Evolutionary conservation across 2,329 filamentous ascomycete genomes (phyloP).

Genomic region (Xylariales sp.): DNA sequence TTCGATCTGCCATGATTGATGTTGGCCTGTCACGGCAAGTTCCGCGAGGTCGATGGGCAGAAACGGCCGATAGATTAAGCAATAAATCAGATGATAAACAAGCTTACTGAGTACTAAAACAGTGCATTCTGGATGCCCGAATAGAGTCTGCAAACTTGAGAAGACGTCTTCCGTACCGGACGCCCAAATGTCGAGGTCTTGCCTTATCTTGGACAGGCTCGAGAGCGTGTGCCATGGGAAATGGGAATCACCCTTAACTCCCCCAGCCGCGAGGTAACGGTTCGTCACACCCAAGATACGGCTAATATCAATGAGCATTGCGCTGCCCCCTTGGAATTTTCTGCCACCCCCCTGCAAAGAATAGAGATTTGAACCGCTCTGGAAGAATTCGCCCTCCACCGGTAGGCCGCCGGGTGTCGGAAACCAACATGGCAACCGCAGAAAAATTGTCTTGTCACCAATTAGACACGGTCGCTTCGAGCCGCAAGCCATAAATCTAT

Average conservation of each 20-base stretch:
- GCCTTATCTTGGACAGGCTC: slow-evolving; percentile 85
- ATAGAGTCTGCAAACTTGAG: slow-evolving; percentile 77
- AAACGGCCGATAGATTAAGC: slow-evolving; percentile 87
- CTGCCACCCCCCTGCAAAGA: slow-evolving; percentile 76
- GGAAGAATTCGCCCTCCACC: slow-evolving; percentile 83
- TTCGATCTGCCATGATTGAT: slow-evolving; percentile 93
- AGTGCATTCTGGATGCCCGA: slow-evolving; percentile 82
- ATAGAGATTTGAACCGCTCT: slow-evolving; percentile 80
- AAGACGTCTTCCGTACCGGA: slow-evolving; percentile 84
- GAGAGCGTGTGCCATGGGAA: slow-evolving; percentile 92
- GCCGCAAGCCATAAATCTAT: slow-evolving; percentile 84
- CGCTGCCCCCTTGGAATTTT: slow-evolving; percentile 78
- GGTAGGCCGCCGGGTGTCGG: slow-evolving; percentile 69
- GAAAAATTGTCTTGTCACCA: slow-evolving; percentile 78
- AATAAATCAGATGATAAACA: slow-evolving; percentile 88
- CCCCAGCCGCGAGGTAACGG: slow-evolving; percentile 83
- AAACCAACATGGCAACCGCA: slow-evolving; percentile 81
- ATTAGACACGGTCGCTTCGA: slow-evolving; percentile 86
- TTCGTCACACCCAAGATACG: slow-evolving; percentile 86
- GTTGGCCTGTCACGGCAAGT: slow-evolving; percentile 81
- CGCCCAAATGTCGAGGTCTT: slow-evolving; percentile 87
- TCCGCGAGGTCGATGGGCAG: slow-evolving; percentile 86
- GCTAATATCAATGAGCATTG: slow-evolving; percentile 86
- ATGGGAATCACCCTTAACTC: slow-evolving; percentile 88
- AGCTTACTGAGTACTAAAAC: slow-evolving; percentile 85